A percentile compares a stretch with the other conserved stretches of the same genome.
These are phyloP conservation scores for Betula pendula DNA, from an alignment of 306 rosid genomes.

Conservation along the genomic window DNA sequence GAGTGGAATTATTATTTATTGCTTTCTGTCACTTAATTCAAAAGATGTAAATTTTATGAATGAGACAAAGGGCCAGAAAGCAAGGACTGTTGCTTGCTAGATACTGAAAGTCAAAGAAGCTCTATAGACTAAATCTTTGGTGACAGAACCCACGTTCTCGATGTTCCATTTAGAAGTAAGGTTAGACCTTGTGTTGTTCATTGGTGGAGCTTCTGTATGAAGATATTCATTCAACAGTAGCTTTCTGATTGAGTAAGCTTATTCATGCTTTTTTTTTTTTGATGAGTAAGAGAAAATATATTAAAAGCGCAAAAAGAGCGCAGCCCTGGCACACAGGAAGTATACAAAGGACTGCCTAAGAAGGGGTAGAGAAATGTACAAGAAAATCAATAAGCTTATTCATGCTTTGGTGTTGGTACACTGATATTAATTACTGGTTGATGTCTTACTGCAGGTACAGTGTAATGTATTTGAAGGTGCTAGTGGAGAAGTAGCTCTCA, in stretches of 20 bases:
- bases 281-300: too few species aligned
- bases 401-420: slow-evolving; percentile 10
- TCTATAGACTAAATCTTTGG: slow-evolving; percentile 7
- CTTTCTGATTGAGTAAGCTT: neutral
- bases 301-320: too few species aligned
- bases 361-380: too few species aligned
- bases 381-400: neutral
- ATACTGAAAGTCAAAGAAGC: slow-evolving; percentile 2
- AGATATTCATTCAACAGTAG: neutral
- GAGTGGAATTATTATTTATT: slow-evolving; percentile 7
- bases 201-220: slow-evolving; percentile 9
- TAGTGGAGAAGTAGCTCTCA: slow-evolving; percentile 77
- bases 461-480: slow-evolving; percentile 90
- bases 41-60: slow-evolving; percentile 9
- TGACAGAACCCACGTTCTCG: neutral
- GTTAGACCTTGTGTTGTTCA: neutral
- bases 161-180: neutral
- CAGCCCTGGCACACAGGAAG: too few species aligned
- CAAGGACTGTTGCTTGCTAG: slow-evolving; percentile 10
- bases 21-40: slow-evolving; percentile 7
- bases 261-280: slow-evolving; percentile 21
- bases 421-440: slow-evolving; percentile 9
- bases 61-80: neutral
- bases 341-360: too few species aligned
- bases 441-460: slow-evolving; percentile 63